Base-by-base conservation (phyloP, 2,329 filamentous ascomycete genomes). In the Sclerotinia spermophila region DNA sequence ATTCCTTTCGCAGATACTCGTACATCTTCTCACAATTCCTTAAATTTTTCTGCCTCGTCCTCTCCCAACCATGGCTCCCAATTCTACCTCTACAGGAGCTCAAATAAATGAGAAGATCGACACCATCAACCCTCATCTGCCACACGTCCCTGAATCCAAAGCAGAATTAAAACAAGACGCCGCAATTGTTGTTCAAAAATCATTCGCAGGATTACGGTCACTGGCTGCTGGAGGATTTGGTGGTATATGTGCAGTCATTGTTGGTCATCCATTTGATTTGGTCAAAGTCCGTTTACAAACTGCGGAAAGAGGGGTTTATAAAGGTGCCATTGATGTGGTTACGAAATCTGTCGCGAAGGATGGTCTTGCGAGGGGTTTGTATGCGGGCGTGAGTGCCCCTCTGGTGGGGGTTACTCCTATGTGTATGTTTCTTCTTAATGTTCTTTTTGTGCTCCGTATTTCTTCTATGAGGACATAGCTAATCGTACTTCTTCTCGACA, bases 231-330 rank as follows among this genome's bases (percentile, higher is more conserved):
- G 96, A 77, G 96, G 94, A 73, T 96, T 97, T 72, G 96, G 96
- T 76, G 96, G 96, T 77, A 82, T 99, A 62, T 98, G 93, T 83
- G 95, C 96, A 71, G 96, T 99, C 69, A 81, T 99, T 56, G 94
- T 98, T 72, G 92, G 96, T 71, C 96, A 99, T 82, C 96, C 96
- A 15, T 99, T 99, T 80, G 96, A 99, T 81, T 86, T 99, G 77
- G 95, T 98, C 81, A 99, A 99, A 84, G 96, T 99, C 75, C 92
- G 96, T 71, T 84, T 99, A 81, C 96, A 99, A 85, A 99, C 96
- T 2, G 94, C 96, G 48, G 94, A 98, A 82, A 91, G 90, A 82
- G 96, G 96, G 64, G 92, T 97, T 48, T 99, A 99, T 83, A 91
- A 85, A 48, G 90, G 92, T 60, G 96, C 96, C 21, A 86, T 98